Base-by-base conservation (phyloP, 148 eudicot genomes). In the Chenopodium formosanum region DNA sequence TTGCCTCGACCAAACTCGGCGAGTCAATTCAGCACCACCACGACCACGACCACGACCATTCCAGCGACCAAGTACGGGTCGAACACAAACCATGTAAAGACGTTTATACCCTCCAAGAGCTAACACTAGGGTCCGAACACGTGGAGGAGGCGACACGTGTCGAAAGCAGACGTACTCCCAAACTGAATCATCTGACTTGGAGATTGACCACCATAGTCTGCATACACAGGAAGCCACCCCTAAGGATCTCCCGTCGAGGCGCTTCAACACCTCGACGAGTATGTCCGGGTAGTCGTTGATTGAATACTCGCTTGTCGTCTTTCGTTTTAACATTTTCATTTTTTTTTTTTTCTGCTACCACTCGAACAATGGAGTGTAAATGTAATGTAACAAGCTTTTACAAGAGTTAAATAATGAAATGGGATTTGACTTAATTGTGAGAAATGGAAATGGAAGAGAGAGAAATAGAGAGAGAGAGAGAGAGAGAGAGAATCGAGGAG, bases 121-220 rank as follows among this genome's bases (percentile, higher is more conserved):
- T 16, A 79, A 56, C 2, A 95, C 97, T 47, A 44, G 72, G 13
- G 53, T 80, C 53, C 20, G 87, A 77, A 66, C 73, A 1, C 83
- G 77, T 0, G 92, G 94, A 7, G 92, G 63, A 27, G 77, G 90
- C 0, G 91, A 85, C 70, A 84, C 86, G 83, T 90, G 91, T 77
- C 90, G 91, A 85, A 95, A 95, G 82, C 99, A 95, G 31, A 95
- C 86, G 78, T 86, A 89, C 78, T 95, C 97, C 99, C 99, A 95
- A 0, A 95, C 82, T 12, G 90, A 27, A 79, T 95, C 97, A 82
- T 87, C 90, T 1, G 86, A 73, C 11, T 86, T 82, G 1, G 83
- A 60, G 2, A 91, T 74, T 19, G 89, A 63, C 22, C 87, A 80
- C 99, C 99, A 95, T 7, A 85, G 80, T 23, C 88, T 83, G 80